phyloP scores from a whole-genome alignment of 179 eudicot genomes.

The Camellia oleifera region DNA sequence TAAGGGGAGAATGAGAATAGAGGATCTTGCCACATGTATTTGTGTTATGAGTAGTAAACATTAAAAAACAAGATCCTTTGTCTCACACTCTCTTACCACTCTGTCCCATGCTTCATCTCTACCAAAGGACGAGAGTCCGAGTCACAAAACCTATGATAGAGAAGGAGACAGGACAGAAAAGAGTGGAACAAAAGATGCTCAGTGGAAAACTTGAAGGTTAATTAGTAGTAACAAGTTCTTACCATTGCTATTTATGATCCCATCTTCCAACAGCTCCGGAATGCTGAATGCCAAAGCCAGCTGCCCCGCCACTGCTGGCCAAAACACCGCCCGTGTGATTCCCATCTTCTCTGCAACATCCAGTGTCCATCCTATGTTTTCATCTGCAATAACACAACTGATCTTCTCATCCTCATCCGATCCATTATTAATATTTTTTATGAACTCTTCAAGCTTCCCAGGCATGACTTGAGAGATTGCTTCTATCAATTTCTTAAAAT shows the following conservation, averaged over 20 bases:
- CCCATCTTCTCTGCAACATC: not conserved
- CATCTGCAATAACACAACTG: slow-evolving; percentile 7
- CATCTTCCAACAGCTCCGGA: not conserved
- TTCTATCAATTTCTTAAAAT: not conserved
- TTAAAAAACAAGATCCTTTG: too few relatives aligned
- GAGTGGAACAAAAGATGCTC: too few relatives aligned
- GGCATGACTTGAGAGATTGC: not conserved
- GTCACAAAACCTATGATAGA: too few relatives aligned
- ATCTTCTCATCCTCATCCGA: not conserved
- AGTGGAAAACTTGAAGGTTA: too few relatives aligned
- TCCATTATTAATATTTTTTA: too few relatives aligned
- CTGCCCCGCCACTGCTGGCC: not conserved
- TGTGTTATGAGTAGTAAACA: too few relatives aligned
- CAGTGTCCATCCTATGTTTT: not conserved
- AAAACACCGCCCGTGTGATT: not conserved
- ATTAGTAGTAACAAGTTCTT: not conserved
- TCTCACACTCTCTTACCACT: too few relatives aligned
- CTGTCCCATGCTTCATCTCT: too few relatives aligned
- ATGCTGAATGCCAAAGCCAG: not conserved
- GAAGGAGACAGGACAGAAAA: too few relatives aligned
- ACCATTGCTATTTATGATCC: not conserved
- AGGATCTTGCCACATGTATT: too few relatives aligned
- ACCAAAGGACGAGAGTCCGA: too few relatives aligned
- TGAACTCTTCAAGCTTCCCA: not conserved
- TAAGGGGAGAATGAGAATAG: too few relatives aligned